Base-by-base conservation (phyloP, 345 rosid genomes). In the Pelargonium nanum region DNA sequence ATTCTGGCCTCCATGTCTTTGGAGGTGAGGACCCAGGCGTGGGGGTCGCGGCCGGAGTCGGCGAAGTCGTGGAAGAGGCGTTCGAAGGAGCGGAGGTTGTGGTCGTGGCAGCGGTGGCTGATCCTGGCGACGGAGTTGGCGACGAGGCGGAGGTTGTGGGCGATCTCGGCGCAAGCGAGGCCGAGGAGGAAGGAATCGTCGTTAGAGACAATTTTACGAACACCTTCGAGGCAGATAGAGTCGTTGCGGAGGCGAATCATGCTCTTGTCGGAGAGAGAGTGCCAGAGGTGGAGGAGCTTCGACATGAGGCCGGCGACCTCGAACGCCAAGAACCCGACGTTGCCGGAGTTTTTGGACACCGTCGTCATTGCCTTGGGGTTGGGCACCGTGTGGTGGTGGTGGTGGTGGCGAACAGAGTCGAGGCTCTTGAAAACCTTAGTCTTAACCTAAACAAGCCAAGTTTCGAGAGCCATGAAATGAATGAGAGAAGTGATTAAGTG, bases 231-330 rank as follows among this genome's bases (percentile, higher is more conserved):
- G 24, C 86, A 80, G 19, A 85, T 70, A 10, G 89, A 77, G 19
- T 87, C 85, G 53, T 85, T 74, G 15, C 89, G 89, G 16, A 87
- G 68, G 25, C 77, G 83, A 22, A 80, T 26, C 44, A 93, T 65
- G 78, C 72, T 81, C 53, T 82, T 75, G 75, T 93, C 96, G 17
- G 96, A 80, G 12, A 93, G 83, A 54, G 94, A 82, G 22, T 77
- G 81, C 84, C 88, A 83, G 5, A 84, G 74, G 26, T 87, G 88
- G 64, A 93, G 83, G 60, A 89, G 77, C 81, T 88, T 93, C 0
- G 99, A 82, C 94, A 93, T 87, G 67, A 89, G 72, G 40, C 87
- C 77, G 4, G 99, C 82, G 34, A 85, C 74, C 69, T 94, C 99
- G n/a, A 85, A 89, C 1, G 91, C 79, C 21, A 89, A 60, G 8